A percentile compares a stretch with the other conserved stretches of the same genome.
Conservation (phyloP, 2,329 filamentous ascomycete genomes). For the Pseudopithomyces chartarum region DNA sequence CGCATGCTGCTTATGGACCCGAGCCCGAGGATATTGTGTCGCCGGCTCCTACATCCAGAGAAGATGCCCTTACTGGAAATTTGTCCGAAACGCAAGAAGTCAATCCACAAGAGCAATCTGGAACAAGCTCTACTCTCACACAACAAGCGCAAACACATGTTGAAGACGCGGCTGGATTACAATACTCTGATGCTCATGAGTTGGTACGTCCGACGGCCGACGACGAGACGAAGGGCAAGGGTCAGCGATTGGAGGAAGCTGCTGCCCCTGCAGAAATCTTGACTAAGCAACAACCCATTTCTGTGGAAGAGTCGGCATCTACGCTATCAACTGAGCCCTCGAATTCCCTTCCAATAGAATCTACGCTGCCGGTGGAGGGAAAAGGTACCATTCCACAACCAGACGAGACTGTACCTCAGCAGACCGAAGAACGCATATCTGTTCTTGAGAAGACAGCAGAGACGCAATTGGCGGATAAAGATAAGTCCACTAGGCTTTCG, state of each 20-base stretch:
- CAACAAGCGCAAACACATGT: not conserved
- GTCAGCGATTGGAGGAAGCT: not conserved
- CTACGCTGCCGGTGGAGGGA: not conserved
- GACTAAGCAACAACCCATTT: not conserved
- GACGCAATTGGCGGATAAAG: constrained; percentile 3
- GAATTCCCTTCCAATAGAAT: not conserved
- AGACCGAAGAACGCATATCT: not conserved
- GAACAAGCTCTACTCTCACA: not conserved
- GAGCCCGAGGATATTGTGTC: not conserved
- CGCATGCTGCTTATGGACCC: constrained; percentile 9
- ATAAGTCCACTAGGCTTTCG: constrained; percentile 9
- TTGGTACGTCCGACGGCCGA: not conserved
- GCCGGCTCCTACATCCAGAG: not conserved
- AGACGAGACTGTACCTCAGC: not conserved
- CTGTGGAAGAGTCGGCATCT: not conserved
- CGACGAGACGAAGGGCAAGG: not conserved
- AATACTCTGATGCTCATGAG: not conserved
- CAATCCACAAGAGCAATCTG: not conserved
- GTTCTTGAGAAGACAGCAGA: not conserved
- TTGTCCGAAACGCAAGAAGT: not conserved
- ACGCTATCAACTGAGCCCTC: not conserved
- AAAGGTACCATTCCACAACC: not conserved
- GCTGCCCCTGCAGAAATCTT: not conserved
- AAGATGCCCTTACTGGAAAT: not conserved
- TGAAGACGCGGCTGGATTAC: not conserved